Percentiles rank a stretch among this genome's conserved stretches.
Conservation (phyloP, 2,329 filamentous ascomycete species). For the Pseudogymnoascus sp. region DNA sequence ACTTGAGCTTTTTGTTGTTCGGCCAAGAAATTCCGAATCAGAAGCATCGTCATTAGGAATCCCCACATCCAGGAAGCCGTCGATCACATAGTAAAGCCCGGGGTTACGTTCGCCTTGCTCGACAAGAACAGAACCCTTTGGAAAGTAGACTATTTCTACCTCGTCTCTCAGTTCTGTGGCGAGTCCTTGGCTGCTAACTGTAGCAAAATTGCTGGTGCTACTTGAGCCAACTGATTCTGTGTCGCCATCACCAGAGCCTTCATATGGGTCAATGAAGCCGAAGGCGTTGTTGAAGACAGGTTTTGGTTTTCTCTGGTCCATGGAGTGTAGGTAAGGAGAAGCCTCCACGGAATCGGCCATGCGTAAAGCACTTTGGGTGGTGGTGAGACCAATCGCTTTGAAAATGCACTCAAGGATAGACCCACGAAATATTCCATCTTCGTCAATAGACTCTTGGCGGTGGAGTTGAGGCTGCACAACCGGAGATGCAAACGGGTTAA, state of each 20-base stretch:
- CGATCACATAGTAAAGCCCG: slow-evolving; percentile 92
- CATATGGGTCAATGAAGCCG: slow-evolving; percentile 80
- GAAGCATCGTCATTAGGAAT: slow-evolving; percentile 52
- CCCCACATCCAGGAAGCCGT: slow-evolving; percentile 91
- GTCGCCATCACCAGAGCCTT: slow-evolving; percentile 69
- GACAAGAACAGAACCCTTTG: slow-evolving; percentile 85
- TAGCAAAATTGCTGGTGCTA: slow-evolving; percentile 50
- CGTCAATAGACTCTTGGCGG: slow-evolving; percentile 73
- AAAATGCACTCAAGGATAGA: slow-evolving; percentile 94
- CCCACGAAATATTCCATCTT: slow-evolving; percentile 79
- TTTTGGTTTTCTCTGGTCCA: slow-evolving; percentile 73
- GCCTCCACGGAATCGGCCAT: slow-evolving; percentile 71
- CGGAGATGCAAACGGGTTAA: slow-evolving; percentile 49
- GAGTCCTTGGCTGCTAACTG: slow-evolving; percentile 53
- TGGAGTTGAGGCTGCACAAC: slow-evolving; percentile 44
- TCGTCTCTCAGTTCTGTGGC: slow-evolving; percentile 81
- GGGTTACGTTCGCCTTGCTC: slow-evolving; percentile 97
- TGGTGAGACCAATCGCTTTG: slow-evolving; percentile 78
- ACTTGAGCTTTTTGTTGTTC: slow-evolving; percentile 11
- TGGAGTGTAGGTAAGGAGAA: slow-evolving; percentile 76
- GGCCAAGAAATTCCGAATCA: slow-evolving; percentile 24
- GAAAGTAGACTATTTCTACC: slow-evolving; percentile 95
- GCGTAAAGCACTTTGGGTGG: slow-evolving; percentile 53
- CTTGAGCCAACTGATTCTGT: slow-evolving; percentile 75
- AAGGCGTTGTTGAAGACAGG: slow-evolving; percentile 79